Evolutionary conservation across 129 eudicot genomes (phyloP).

Genomic region (Lactuca saligna): DNA sequence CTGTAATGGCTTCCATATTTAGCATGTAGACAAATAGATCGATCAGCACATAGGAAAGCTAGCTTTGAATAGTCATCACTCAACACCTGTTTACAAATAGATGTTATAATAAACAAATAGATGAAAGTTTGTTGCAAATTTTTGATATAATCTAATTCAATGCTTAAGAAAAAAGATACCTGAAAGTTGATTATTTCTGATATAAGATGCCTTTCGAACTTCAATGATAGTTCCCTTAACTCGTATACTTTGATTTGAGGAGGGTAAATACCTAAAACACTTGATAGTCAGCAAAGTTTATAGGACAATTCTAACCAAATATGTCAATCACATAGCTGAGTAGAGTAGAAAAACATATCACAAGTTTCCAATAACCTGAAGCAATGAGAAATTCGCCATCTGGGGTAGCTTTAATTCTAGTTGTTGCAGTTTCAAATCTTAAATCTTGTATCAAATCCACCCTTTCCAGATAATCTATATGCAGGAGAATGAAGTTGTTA

Average conservation of each 20-base stretch:
- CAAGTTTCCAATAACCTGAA: slow-evolving; percentile 60
- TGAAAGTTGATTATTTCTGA: slow-evolving; percentile 81
- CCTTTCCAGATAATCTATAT: slow-evolving; percentile 69
- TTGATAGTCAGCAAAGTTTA: slow-evolving; percentile 5
- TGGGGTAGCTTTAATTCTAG: slow-evolving; percentile 76
- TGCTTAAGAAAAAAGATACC: slow-evolving; percentile 36
- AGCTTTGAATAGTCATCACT: slow-evolving; percentile 90
- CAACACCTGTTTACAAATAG: slow-evolving; percentile 46
- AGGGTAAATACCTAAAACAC: slow-evolving; percentile 77
- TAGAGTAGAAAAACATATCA: not conserved
- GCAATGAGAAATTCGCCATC: slow-evolving; percentile 96
- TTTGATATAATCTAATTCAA: not conserved
- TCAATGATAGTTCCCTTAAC: slow-evolving; percentile 69
- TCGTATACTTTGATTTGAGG: slow-evolving; percentile 96
- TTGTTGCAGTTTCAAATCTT: slow-evolving; percentile 92
- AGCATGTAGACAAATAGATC: slow-evolving; percentile 90
- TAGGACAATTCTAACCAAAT: not conserved
- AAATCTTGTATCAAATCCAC: slow-evolving; percentile 90
- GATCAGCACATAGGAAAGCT: slow-evolving; percentile 93
- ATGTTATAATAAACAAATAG: not conserved
- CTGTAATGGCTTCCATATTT: slow-evolving; percentile 95
- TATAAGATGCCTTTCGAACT: slow-evolving; percentile 84
- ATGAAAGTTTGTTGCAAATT: not conserved
- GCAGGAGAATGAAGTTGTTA: not conserved
- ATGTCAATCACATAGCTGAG: not conserved